These are phyloP conservation scores for Pseudopyrenochaeta lycopersici DNA, from an alignment of 2,329 filamentous ascomycete species.

Conservation along the genomic window DNA sequence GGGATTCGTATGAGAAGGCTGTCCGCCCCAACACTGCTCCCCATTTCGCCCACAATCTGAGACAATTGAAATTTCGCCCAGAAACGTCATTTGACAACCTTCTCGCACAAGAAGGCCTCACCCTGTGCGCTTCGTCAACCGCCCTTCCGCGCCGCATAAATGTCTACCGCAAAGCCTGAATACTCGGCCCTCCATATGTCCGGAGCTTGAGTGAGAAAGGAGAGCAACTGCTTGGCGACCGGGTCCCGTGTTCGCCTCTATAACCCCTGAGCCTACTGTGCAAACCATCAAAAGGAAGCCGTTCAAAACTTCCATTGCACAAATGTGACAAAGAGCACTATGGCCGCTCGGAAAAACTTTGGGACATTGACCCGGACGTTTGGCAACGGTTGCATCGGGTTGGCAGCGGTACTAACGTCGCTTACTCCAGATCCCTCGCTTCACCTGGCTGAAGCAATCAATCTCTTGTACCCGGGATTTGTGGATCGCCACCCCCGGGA, in stretches of 20 bases:
- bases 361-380: neutral
- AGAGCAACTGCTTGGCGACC: neutral
- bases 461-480: conserved; percentile 14
- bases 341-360: neutral
- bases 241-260: neutral
- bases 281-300: too few relatives aligned
- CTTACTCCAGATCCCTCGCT: conserved; percentile 11
- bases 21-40: conserved; percentile 43
- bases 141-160: conserved; percentile 43
- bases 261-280: too few relatives aligned
- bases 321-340: neutral
- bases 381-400: conserved; percentile 8
- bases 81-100: conserved; percentile 45
- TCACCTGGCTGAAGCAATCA: conserved; percentile 11
- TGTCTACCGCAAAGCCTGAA: conserved; percentile 44
- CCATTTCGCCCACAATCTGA: conserved; percentile 39
- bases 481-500: conserved; percentile 13
- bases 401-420: conserved; percentile 1
- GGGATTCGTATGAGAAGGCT: conserved; percentile 49
- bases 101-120: conserved; percentile 35
- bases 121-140: conserved; percentile 38
- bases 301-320: neutral
- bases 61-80: conserved; percentile 38
- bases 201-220: neutral
- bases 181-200: neutral